phyloP scores from a whole-genome alignment of 139 green algal genomes.

The Tetraselmis chui region DNA sequence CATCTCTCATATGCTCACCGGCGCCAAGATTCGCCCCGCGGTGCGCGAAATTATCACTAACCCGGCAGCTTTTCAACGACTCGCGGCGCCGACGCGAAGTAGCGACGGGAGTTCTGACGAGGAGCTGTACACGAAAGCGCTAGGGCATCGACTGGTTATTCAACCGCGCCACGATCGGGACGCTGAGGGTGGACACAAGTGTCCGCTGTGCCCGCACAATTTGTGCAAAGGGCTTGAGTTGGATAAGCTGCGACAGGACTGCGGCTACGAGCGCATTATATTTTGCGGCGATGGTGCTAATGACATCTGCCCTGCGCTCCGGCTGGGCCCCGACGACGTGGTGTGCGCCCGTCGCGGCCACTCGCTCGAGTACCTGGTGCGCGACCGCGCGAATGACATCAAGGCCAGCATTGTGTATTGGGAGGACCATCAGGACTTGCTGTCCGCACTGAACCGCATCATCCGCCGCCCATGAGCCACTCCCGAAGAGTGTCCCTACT shows the following conservation, averaged over 20 bases:
- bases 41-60: conserved; percentile 63
- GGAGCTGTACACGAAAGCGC: not conserved
- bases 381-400: not conserved
- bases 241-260: conserved; percentile 18
- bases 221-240: conserved; percentile 80
- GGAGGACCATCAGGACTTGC: not conserved
- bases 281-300: conserved; percentile 71
- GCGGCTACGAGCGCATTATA: conserved; percentile 37
- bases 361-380: conserved; percentile 1
- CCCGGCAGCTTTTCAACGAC: conserved; percentile 45
- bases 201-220: conserved; percentile 62
- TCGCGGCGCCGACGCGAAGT: not conserved
- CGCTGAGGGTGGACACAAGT: conserved; percentile 38
- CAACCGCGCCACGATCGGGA: conserved; percentile 8
- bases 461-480: no score
- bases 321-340: conserved; percentile 49
- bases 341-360: conserved; percentile 50
- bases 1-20: conserved; percentile 63
- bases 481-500: no score
- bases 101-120: not conserved
- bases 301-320: conserved; percentile 70
- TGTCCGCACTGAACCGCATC: not conserved
- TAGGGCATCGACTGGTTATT: conserved; percentile 16
- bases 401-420: not conserved
- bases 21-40: conserved; percentile 29